phyloP scores from a whole-genome alignment of 2,329 filamentous ascomycete genomes.

The Claviceps sp. region DNA sequence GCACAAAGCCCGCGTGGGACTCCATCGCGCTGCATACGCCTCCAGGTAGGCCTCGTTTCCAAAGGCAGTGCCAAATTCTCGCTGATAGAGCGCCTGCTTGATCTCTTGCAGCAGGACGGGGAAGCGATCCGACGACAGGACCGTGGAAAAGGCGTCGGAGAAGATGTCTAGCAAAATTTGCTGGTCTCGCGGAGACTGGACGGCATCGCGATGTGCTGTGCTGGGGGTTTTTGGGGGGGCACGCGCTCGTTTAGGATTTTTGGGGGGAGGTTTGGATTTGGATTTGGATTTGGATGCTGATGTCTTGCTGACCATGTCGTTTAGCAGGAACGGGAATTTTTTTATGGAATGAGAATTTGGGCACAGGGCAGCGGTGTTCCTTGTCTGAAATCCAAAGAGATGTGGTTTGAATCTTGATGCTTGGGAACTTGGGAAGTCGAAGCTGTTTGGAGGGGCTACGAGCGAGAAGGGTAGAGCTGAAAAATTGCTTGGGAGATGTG shows the following conservation, averaged over 20 bases:
- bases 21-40: constrained; percentile 84
- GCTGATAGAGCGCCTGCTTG: constrained; percentile 72
- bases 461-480: background rate
- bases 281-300: background rate
- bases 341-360: background rate
- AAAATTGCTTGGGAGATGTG: constrained; percentile 1
- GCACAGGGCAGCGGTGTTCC: background rate
- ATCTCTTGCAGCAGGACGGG: constrained; percentile 58
- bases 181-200: constrained; percentile 26
- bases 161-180: constrained; percentile 66
- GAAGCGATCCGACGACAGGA: constrained; percentile 34
- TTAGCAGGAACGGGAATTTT: background rate
- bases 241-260: background rate
- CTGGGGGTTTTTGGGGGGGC: background rate
- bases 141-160: constrained; percentile 43
- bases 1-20: constrained; percentile 68
- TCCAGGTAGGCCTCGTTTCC: constrained; percentile 55
- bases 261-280: background rate
- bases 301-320: constrained; percentile 4
- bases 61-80: constrained; percentile 76
- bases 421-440: background rate
- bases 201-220: background rate
- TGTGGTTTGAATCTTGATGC: background rate
- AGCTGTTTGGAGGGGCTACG: background rate
- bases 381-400: background rate